These are phyloP conservation scores for Blastocystis sp. DNA, from an alignment of 352 stramenopile genomes.

Conservation along the genomic window DNA sequence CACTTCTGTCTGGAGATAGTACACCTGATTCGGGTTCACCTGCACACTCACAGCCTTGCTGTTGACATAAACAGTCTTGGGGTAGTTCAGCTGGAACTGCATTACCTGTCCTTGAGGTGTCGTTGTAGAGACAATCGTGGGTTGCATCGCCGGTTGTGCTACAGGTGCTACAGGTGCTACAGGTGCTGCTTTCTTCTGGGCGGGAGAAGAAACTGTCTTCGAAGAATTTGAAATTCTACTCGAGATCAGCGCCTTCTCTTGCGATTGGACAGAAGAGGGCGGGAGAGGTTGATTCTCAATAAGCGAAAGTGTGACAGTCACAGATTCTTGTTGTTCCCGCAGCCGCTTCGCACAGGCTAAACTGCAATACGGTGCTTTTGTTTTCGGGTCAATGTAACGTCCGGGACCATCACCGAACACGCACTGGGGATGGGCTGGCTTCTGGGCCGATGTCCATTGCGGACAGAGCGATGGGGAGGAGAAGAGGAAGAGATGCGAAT, in stretches of 20 bases:
- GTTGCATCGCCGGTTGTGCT: neutral
- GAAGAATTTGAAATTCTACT: neutral
- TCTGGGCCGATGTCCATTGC: neutral
- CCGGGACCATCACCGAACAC: neutral
- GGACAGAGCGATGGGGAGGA: neutral
- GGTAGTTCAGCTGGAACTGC: conserved; percentile 31
- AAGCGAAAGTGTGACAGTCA: neutral
- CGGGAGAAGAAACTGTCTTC: neutral
- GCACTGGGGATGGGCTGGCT: neutral
- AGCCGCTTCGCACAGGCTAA: neutral
- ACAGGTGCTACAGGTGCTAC: neutral
- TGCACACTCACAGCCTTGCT: neutral
- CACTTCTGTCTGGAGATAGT: conserved; percentile 41
- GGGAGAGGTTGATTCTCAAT: neutral
- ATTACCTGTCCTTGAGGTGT: conserved; percentile 11
- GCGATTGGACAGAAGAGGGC: neutral
- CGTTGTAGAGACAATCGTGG: neutral
- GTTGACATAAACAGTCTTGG: conserved; percentile 6
- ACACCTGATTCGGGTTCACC: conserved; percentile 7
- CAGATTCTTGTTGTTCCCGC: neutral
- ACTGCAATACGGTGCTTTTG: neutral
- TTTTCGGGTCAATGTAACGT: neutral
- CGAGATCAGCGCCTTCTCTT: neutral
- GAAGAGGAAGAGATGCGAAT: neutral
- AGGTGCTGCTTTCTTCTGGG: neutral